A percentile compares a stretch with the other conserved stretches of the same genome.
Evolutionary conservation across 768 basidiomycete genomes (phyloP).

Genomic region (Lactarius hengduanensis): DNA sequence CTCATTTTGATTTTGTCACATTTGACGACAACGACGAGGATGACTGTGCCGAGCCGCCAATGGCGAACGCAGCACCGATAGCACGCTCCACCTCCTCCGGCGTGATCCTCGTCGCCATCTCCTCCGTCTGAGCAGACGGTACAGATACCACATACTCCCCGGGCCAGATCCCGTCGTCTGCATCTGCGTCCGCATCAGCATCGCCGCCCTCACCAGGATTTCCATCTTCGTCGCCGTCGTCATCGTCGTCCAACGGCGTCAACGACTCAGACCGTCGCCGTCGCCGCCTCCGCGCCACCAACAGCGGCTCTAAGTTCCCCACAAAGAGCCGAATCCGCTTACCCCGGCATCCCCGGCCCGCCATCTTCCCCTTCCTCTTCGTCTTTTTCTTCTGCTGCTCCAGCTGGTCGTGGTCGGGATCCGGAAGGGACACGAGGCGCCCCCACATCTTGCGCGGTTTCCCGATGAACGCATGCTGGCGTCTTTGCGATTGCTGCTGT

Average conservation of each 20-base stretch:
- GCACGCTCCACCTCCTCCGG: conserved; percentile 23
- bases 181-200: not conserved
- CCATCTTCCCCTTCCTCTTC: not conserved
- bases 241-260: not conserved
- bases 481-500: not conserved
- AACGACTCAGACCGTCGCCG: not conserved
- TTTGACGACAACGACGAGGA: too few relatives aligned
- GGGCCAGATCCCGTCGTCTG: conserved; percentile 10
- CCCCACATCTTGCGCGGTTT: conserved; percentile 19
- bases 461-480: conserved; percentile 1
- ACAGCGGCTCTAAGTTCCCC: conserved; percentile 8
- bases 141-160: not conserved
- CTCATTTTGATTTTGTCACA: not conserved
- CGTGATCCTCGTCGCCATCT: conserved; percentile 2
- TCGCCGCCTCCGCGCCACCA: not conserved
- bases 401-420: not conserved
- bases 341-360: not conserved
- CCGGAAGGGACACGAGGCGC: conserved; percentile 3
- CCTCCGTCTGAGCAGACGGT: not conserved
- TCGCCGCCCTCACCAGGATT: not conserved
- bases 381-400: not conserved
- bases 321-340: not conserved
- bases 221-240: not conserved
- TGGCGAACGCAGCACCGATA: conserved; percentile 20
- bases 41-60: not conserved